Evolutionary conservation across 2,329 filamentous ascomycete species (phyloP).

Genomic region (Phoma sp.): DNA sequence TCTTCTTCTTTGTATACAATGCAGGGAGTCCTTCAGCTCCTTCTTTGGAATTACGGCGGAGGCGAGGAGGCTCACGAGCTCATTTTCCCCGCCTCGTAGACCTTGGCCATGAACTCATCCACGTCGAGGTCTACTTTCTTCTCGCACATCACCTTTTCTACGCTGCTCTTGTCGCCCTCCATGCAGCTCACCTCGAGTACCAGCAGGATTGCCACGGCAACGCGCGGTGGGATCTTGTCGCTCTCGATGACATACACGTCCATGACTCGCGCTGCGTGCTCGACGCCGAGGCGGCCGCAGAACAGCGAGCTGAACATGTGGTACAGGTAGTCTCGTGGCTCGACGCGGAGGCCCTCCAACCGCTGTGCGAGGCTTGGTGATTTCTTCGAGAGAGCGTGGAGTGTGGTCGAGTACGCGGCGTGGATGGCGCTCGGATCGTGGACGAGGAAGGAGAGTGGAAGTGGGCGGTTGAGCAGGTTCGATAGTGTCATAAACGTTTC

Average conservation of each 20-base stretch:
- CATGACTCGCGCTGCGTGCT: conserved; percentile 77
- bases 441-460: conserved; percentile 78
- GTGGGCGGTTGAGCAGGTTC: conserved; percentile 78
- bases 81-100: conserved; percentile 47
- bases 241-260: conserved; percentile 86
- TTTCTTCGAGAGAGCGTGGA: conserved; percentile 72
- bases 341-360: conserved; percentile 55
- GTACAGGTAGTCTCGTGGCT: conserved; percentile 61
- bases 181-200: conserved; percentile 56
- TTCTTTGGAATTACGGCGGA: too few species aligned
- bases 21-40: too few species aligned
- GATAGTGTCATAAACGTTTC: conserved; percentile 75
- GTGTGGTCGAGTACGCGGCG: conserved; percentile 72
- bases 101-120: conserved; percentile 43
- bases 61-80: background rate
- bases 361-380: conserved; percentile 70
- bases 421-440: conserved; percentile 72
- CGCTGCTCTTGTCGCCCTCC: conserved; percentile 44
- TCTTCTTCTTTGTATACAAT: too few species aligned
- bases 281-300: conserved; percentile 66
- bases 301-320: conserved; percentile 71
- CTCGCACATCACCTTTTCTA: conserved; percentile 24
- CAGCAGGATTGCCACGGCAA: conserved; percentile 71
- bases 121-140: conserved; percentile 28
- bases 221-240: conserved; percentile 73